Evolutionary conservation across 352 stramenopile genomes (phyloP), one percentile per base, ranked within the genome.

Genomic region (Phytophthora foliorum): DNA sequence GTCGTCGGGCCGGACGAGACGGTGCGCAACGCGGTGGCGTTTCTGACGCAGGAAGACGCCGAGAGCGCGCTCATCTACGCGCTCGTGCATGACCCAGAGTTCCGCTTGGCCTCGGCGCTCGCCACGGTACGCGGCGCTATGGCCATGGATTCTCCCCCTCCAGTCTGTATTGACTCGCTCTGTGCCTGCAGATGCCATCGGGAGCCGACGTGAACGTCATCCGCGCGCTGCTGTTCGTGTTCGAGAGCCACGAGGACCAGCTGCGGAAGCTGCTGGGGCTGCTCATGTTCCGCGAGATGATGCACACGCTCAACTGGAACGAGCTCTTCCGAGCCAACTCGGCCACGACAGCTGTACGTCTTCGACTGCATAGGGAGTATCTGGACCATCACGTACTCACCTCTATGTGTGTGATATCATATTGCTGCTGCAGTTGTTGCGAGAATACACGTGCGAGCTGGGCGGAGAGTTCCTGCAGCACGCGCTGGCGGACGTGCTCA

Each of bases 241-340:
- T 93, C 55, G 86, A 90, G 42, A 65, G 65, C 45, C 84, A 89
- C 69, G 86, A 93, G 57, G 86, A 93, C 57, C 84, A 93, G 29
- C 70, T 93, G 53, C 84, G 80, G 9, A 86, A 86, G 63, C 73
- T 92, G 21, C 31, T 93, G 27, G 79, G 80, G 11, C 62, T 89
- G 64, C 80, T 92, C 70, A 90, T 93, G 86, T 78, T 91, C 53
- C 78, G 75, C 27, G 86, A 93, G 63, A 93, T 93, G 86, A 72
- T 89, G 57, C 80, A 85, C 62, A 93, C 86, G 45, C 61, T 84
- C 48, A 92, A 93, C 69, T 93, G 86, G 86, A 92, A 90, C 77
- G 84, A 93, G 57, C 81, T 93, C 50, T 93, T 93, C 61, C 84
- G 86, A 69, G 86, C 86, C 64, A 93, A 92, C 62, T 93, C 86